A percentile compares a stretch with the other conserved stretches of the same genome.
These are phyloP conservation scores for Citrullus mucosospermus DNA, from an alignment of 306 rosid genomes.

Conservation along the genomic window DNA sequence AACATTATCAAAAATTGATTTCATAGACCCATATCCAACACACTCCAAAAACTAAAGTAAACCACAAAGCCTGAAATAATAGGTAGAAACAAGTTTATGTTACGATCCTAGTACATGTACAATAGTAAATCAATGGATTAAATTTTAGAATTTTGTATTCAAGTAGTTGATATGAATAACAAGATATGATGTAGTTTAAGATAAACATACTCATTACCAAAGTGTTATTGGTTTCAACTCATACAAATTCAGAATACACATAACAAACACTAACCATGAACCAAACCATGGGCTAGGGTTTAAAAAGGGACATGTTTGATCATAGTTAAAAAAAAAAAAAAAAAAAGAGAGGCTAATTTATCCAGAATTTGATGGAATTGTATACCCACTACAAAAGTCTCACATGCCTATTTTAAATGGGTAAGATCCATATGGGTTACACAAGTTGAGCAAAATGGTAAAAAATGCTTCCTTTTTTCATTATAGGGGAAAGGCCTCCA, in stretches of 20 bases:
- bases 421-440: background rate
- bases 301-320: background rate
- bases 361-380: background rate
- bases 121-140: too few relatives aligned
- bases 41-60: too few relatives aligned
- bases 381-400: background rate
- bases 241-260: background rate
- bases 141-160: too few relatives aligned
- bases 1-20: too few relatives aligned
- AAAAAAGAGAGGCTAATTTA: background rate
- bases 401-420: background rate
- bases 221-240: background rate
- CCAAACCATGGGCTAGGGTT: background rate
- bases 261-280: background rate
- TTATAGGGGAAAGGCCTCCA: background rate
- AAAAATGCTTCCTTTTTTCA: background rate
- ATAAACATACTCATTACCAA: too few relatives aligned
- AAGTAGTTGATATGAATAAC: too few relatives aligned
- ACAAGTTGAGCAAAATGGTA: background rate
- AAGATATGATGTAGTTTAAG: too few relatives aligned
- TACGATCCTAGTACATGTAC: too few relatives aligned
- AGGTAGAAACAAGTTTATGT: too few relatives aligned
- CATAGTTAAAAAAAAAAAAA: background rate
- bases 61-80: too few relatives aligned
- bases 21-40: too few relatives aligned